These are phyloP conservation scores for Fusarium sororula DNA, from an alignment of 2,329 filamentous ascomycete genomes.

Conservation along the genomic window DNA sequence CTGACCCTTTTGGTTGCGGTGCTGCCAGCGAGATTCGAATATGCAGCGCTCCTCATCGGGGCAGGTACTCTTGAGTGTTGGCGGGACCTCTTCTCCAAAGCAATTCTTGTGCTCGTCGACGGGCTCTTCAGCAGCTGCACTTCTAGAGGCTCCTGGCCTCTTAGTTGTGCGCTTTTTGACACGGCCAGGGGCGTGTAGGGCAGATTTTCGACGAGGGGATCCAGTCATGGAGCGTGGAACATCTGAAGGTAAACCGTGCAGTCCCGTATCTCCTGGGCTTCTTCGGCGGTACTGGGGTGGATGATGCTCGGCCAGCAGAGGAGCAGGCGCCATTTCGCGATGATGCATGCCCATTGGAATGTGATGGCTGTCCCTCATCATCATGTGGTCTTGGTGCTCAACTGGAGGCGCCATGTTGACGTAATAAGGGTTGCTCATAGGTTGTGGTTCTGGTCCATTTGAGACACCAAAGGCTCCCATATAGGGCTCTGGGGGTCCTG, in stretches of 20 bases:
- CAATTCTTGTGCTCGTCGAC: constrained; percentile 49
- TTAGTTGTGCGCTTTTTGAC: constrained; percentile 44
- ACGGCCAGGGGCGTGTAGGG: constrained; percentile 30
- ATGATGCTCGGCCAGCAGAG: constrained; percentile 40
- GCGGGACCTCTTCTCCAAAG: constrained; percentile 46
- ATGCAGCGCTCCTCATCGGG: constrained; percentile 60
- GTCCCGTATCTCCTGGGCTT: constrained; percentile 33
- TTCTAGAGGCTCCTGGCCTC: constrained; percentile 20
- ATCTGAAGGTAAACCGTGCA: constrained; percentile 10
- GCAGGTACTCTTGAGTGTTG: constrained; percentile 55
- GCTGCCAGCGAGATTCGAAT: constrained; percentile 58
- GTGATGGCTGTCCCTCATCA: constrained; percentile 35
- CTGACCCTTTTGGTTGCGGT: constrained; percentile 59
- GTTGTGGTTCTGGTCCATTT: constrained; percentile 40
- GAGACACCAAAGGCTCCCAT: constrained; percentile 51
- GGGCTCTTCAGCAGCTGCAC: constrained; percentile 31
- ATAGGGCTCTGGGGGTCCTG: constrained; percentile 49
- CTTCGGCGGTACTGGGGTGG: constrained; percentile 39
- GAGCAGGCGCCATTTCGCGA: constrained; percentile 35
- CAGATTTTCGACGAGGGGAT: constrained; percentile 41
- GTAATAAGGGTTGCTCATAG: constrained; percentile 45
- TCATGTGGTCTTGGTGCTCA: constrained; percentile 40
- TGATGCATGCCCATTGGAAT: constrained; percentile 40
- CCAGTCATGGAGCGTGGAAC: constrained; percentile 36
- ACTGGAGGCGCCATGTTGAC: constrained; percentile 38